Base-by-base conservation (phyloP, 2,329 filamentous ascomycete species). In the Hypoxylon sp. region DNA sequence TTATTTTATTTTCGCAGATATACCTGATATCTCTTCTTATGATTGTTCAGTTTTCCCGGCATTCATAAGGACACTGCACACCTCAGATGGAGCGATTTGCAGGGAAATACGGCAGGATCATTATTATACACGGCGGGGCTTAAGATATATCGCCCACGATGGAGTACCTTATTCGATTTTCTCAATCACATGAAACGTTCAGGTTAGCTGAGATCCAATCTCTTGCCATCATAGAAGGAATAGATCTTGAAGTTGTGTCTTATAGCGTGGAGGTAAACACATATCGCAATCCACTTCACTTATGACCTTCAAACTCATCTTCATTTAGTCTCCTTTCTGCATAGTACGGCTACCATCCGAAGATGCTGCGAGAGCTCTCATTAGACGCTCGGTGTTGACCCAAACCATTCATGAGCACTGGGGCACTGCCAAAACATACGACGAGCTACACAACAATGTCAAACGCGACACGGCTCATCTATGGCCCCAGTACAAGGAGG, bases 101-200 rank as follows among this genome's bases (percentile, higher is more conserved):
- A 62, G 28, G 41, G 8, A 51, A 43, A 54, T 15, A 57, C 30
- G 51, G 34, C 48, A 52, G 30, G 48, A 50, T 49, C 17, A 62
- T 52, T 30, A 34, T 30, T 46, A 61, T 41, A 46, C 49, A 24
- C 41, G 24, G 48, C 50, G 13, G n/a, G n/a, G 47, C 32, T 10
- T 37, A 59, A 51, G 50, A 11, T 53, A 15, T 43, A 39, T 51
- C 44, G 50, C 58, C 28, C 30, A 34, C 32, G 46, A 88, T 89
- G 87, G 87, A 96, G 65, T 98, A 92, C 74, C 85, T 99, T 63
- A 89, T 99, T 68, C 91, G 94, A 71, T 93, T 98, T 75, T 91
- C 90, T 46, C 95, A 98, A 78, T 84, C 86, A 61, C 94, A 98
- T 77, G 93, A 97, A 80, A 90, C 87, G n/a, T 99, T 99, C 76